phyloP scores from a whole-genome alignment of 331 rosid species.

The Arachis monticola region DNA sequence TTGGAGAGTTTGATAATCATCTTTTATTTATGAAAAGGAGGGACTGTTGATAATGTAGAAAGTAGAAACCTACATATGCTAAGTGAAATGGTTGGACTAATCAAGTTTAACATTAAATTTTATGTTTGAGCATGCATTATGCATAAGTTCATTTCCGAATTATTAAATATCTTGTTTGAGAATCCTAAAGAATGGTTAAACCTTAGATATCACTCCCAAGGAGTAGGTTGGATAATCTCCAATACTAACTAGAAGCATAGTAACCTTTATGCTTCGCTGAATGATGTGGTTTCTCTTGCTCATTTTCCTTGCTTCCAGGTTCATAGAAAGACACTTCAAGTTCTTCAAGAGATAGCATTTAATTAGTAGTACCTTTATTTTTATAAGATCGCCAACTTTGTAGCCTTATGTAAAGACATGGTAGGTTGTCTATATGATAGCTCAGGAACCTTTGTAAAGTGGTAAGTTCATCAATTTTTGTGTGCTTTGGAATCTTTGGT shows the following conservation, averaged over 20 bases:
- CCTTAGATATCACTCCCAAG: background rate
- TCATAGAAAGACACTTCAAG: slow-evolving; percentile 87
- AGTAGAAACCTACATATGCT: background rate
- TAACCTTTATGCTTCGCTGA: slow-evolving; percentile 2
- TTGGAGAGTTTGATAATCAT: background rate
- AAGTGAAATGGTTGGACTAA: background rate
- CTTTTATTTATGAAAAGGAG: background rate
- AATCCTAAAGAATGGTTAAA: background rate
- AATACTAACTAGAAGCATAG: slow-evolving; percentile 14
- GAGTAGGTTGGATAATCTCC: background rate
- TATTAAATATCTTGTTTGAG: background rate
- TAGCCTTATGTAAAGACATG: slow-evolving; percentile 27
- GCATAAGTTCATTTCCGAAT: background rate
- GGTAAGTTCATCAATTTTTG: slow-evolving; percentile 27
- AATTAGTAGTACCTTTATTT: slow-evolving; percentile 27
- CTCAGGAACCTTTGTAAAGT: slow-evolving; percentile 21
- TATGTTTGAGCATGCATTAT: background rate
- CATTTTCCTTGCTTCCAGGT: slow-evolving; percentile 63
- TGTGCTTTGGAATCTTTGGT: slow-evolving; percentile 1
- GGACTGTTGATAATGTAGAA: background rate
- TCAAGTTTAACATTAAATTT: background rate
- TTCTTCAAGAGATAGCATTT: slow-evolving; percentile 91
- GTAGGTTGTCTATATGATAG: slow-evolving; percentile 36
- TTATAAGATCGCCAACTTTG: slow-evolving; percentile 4
- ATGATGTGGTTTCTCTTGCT: slow-evolving; percentile 29